A percentile compares a stretch with the other conserved stretches of the same genome.
These are phyloP conservation scores for Diaporthe sp. DNA, from an alignment of 2,329 filamentous ascomycete species.

Conservation along the genomic window DNA sequence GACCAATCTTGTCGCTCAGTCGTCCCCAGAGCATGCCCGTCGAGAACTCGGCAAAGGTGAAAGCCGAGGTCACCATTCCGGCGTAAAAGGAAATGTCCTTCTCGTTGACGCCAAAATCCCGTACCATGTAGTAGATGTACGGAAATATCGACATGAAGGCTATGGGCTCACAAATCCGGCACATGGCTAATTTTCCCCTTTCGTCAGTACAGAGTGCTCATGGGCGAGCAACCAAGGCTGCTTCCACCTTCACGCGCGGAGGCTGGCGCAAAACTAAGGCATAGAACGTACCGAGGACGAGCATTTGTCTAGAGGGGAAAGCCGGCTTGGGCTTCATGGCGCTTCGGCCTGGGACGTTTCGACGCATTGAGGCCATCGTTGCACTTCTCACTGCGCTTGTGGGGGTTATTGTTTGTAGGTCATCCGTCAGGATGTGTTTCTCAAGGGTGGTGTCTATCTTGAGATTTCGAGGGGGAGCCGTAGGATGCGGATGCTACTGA, in stretches of 20 bases:
- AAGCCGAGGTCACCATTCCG: conserved; percentile 95
- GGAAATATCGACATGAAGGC: conserved; percentile 99
- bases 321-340: conserved; percentile 48
- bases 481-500: conserved; percentile 11
- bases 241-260: not conserved
- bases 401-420: conserved; percentile 19
- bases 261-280: not conserved
- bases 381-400: conserved; percentile 30
- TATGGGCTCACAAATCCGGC: conserved; percentile 97
- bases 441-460: conserved; percentile 22
- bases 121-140: conserved; percentile 98
- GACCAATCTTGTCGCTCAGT: conserved; percentile 89
- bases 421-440: conserved; percentile 32
- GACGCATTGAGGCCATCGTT: conserved; percentile 34
- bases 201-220: conserved; percentile 25
- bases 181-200: conserved; percentile 74
- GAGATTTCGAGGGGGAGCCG: not conserved
- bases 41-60: conserved; percentile 94
- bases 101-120: conserved; percentile 87
- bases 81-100: conserved; percentile 92
- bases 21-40: conserved; percentile 94
- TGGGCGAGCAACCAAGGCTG: not conserved
- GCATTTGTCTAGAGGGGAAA: conserved; percentile 61
- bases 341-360: conserved; percentile 28
- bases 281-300: conserved; percentile 61